Evolutionary conservation across 257 asterid species (phyloP).

Genomic region (Euphrasia confusa): DNA sequence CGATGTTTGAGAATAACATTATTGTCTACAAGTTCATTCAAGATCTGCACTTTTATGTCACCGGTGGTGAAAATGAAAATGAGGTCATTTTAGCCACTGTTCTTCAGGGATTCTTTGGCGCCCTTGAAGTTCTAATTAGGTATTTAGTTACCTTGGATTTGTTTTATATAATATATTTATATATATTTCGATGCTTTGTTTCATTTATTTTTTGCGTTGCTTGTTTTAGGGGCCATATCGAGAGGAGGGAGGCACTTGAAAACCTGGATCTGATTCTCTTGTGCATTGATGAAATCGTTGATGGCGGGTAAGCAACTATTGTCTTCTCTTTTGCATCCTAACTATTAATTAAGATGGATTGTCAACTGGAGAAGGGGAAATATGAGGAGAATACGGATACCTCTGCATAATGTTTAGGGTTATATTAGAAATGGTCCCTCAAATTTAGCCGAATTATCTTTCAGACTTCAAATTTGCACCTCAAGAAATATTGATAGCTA

Average conservation of each 20-base stretch:
- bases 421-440: too few species aligned
- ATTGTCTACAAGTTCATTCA: slow-evolving; percentile 4
- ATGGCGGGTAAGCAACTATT: not conserved
- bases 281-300: slow-evolving; percentile 7
- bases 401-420: too few species aligned
- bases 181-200: not conserved
- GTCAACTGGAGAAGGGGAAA: not conserved
- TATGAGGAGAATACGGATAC: not conserved
- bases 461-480: too few species aligned
- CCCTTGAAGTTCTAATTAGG: not conserved
- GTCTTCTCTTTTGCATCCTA: not conserved
- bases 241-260: slow-evolving; percentile 4
- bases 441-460: too few species aligned
- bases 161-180: not conserved
- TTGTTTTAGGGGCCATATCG: slow-evolving; percentile 1
- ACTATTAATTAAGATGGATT: not conserved
- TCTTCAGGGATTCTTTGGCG: slow-evolving; percentile 18
- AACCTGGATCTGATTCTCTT: not conserved
- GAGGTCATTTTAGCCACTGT: slow-evolving; percentile 8
- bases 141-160: not conserved
- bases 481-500: too few species aligned
- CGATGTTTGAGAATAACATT: not conserved
- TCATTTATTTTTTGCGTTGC: not conserved
- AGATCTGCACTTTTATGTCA: slow-evolving; percentile 6
- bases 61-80: slow-evolving; percentile 4